A percentile compares a stretch with the other conserved stretches of the same genome.
phyloP scores from a whole-genome alignment of 2,329 filamentous ascomycete genomes.

The Thielaviopsis musarum region DNA sequence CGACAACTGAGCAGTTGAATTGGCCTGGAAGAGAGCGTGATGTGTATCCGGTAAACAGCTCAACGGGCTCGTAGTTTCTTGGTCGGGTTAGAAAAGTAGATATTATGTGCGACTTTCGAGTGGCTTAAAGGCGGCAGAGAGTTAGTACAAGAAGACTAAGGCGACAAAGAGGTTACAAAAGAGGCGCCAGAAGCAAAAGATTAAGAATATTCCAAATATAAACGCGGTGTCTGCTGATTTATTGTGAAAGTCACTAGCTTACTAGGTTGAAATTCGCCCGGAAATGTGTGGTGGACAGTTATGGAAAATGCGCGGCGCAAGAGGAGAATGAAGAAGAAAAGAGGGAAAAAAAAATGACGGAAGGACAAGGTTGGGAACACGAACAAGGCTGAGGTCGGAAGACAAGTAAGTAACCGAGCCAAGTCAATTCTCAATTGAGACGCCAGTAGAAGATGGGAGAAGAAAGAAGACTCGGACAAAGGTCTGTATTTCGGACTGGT shows the following conservation, averaged over 20 bases:
- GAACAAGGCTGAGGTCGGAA: constrained; percentile 2
- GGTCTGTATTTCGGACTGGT: background rate
- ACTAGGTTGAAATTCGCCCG: background rate
- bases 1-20: background rate
- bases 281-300: background rate
- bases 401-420: background rate
- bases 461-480: background rate
- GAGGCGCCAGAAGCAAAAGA: background rate
- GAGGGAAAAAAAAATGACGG: background rate
- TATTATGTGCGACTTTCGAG: background rate
- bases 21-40: background rate
- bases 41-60: background rate
- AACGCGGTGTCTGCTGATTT: background rate
- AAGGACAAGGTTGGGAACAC: background rate
- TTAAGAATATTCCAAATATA: background rate
- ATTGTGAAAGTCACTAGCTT: background rate
- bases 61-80: background rate
- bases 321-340: background rate
- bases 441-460: background rate
- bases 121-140: background rate
- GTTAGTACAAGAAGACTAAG: background rate
- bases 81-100: background rate
- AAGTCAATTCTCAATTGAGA: background rate
- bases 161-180: background rate
- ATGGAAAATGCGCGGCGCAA: constrained; percentile 2